A percentile compares a stretch with the other conserved stretches of the same genome.
phyloP scores from a whole-genome alignment of 352 stramenopile species.

The Aphanomyces invadans region DNA sequence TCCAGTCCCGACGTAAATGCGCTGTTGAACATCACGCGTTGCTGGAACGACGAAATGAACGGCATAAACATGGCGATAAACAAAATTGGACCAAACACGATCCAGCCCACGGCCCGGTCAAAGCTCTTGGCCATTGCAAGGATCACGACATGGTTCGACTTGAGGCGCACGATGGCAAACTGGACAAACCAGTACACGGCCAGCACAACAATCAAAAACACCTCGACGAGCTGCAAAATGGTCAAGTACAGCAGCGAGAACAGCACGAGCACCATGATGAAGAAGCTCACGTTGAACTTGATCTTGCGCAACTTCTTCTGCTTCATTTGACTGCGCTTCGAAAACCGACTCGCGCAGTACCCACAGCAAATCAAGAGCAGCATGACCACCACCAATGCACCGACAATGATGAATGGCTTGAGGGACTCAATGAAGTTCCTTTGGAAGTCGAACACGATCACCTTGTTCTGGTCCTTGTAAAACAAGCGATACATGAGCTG shows the following conservation, averaged over 20 bases:
- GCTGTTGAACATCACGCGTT: constrained; percentile 88
- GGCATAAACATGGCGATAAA: constrained; percentile 85
- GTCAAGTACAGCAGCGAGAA: constrained; percentile 64
- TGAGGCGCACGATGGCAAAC: constrained; percentile 60
- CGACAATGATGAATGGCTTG: constrained; percentile 36
- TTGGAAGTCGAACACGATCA: constrained; percentile 38
- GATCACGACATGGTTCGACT: constrained; percentile 82
- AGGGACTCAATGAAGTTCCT: constrained; percentile 53
- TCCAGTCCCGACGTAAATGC: constrained; percentile 82
- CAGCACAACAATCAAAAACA: constrained; percentile 59
- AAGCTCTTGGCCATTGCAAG: constrained; percentile 59
- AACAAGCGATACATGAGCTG: constrained; percentile 62
- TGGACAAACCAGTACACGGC: constrained; percentile 85
- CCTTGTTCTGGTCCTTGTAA: constrained; percentile 49
- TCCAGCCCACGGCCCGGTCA: constrained; percentile 77
- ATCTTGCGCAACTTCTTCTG: constrained; percentile 85
- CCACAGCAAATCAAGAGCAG: constrained; percentile 68
- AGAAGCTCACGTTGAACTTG: constrained; percentile 74
- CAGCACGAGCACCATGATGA: constrained; percentile 53
- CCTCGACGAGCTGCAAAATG: constrained; percentile 62
- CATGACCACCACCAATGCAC: constrained; percentile 59
- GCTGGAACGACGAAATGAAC: constrained; percentile 82
- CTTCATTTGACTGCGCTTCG: constrained; percentile 88
- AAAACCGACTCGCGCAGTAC: constrained; percentile 77
- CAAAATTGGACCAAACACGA: constrained; percentile 84